These are phyloP conservation scores for Trichothecium roseum DNA, from an alignment of 2,329 filamentous ascomycete species.

Conservation along the genomic window DNA sequence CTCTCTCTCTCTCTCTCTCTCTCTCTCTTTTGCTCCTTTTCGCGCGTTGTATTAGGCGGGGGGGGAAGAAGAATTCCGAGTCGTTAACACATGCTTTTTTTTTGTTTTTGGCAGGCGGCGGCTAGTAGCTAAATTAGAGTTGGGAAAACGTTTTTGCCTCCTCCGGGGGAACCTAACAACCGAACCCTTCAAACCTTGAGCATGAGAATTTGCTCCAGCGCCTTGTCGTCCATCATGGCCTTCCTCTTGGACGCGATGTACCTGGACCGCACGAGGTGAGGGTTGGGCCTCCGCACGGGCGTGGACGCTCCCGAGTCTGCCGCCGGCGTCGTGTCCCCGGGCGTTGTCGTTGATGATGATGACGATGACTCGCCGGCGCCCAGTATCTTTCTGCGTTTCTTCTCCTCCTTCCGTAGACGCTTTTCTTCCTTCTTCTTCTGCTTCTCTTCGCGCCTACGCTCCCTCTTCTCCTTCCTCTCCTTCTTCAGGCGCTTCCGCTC, in stretches of 20 bases:
- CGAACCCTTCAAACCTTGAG: conserved; percentile 31
- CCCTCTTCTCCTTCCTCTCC: conserved; percentile 29
- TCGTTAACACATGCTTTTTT: no score
- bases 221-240: conserved; percentile 70
- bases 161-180: no score
- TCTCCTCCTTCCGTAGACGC: conserved; percentile 30
- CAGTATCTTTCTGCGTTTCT: conserved; percentile 39
- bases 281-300: conserved; percentile 39
- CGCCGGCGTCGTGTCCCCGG: conserved; percentile 22
- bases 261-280: conserved; percentile 59
- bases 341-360: conserved; percentile 13
- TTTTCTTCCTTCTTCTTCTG: conserved; percentile 38
- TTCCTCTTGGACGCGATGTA: conserved; percentile 84
- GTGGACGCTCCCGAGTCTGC: conserved; percentile 34
- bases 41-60: no score
- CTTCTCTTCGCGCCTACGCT: conserved; percentile 31
- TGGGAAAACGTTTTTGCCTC: no score
- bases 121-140: no score
- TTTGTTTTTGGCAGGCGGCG: no score
- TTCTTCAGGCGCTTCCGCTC: conserved; percentile 25
- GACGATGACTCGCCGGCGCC: conserved; percentile 8
- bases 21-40: no score
- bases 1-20: no score
- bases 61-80: no score
- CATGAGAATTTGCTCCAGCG: conserved; percentile 71